These are phyloP conservation scores for Dalechampia spathulata DNA, from an alignment of 441 rosid genomes.

Conservation along the genomic window DNA sequence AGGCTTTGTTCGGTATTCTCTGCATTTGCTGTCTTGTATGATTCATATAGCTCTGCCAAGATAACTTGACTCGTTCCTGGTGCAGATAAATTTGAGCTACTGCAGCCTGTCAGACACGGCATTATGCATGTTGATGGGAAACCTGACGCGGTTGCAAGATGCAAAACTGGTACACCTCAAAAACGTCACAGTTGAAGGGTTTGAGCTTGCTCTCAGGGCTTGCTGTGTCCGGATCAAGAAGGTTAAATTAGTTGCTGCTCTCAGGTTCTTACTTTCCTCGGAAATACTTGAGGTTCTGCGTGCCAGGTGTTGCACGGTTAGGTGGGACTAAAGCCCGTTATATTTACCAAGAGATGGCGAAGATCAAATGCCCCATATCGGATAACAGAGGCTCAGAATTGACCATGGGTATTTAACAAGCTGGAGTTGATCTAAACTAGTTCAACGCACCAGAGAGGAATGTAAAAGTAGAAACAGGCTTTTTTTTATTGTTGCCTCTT, in stretches of 20 bases:
- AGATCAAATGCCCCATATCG: not conserved
- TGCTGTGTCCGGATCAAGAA: conserved; percentile 65
- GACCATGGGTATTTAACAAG: too few species aligned
- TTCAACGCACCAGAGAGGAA: too few species aligned
- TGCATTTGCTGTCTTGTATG: not conserved
- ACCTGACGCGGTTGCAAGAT: conserved; percentile 71
- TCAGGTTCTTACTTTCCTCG: conserved; percentile 59
- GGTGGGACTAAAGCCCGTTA: conserved; percentile 60
- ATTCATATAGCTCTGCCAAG: too few species aligned
- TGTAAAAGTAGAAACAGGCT: too few species aligned
- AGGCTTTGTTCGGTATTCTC: too few species aligned
- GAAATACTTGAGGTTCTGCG: conserved; percentile 58
- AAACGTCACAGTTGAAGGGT: conserved; percentile 63
- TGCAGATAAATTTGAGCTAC: conserved; percentile 79
- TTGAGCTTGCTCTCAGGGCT: conserved; percentile 63
- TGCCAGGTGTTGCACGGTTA: conserved; percentile 64
- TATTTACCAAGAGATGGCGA: not conserved
- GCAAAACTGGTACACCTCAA: conserved; percentile 66
- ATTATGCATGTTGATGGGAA: conserved; percentile 66
- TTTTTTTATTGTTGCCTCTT: too few species aligned
- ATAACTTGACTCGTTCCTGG: conserved; percentile 5
- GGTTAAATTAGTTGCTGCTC: conserved; percentile 64
- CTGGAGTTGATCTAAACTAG: too few species aligned
- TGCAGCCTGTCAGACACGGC: conserved; percentile 46
- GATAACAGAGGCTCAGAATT: not conserved